Evolutionary conservation across 2,329 filamentous ascomycete species (phyloP).

Genomic region (Diaporthe ilicicola): DNA sequence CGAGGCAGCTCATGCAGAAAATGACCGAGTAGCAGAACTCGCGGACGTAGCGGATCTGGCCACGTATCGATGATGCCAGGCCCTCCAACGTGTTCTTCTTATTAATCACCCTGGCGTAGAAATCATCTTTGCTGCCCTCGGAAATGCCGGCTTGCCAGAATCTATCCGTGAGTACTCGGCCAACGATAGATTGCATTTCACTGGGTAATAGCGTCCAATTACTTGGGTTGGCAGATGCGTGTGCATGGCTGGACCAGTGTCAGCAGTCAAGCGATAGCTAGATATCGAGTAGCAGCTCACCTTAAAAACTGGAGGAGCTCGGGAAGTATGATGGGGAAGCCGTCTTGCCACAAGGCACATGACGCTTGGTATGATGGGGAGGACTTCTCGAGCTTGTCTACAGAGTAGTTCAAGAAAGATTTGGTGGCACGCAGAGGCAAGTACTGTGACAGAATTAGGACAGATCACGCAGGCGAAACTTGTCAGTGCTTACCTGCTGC

Average conservation of each 20-base stretch:
- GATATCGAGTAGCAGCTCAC: conserved; percentile 45
- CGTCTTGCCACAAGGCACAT: conserved; percentile 83
- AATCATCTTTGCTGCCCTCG: conserved; percentile 93
- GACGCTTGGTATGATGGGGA: conserved; percentile 79
- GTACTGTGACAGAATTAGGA: conserved; percentile 49
- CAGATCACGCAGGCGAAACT: neutral
- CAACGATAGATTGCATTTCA: conserved; percentile 81
- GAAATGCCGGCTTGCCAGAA: conserved; percentile 99
- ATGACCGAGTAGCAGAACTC: conserved; percentile 95
- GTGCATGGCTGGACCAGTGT: conserved; percentile 72
- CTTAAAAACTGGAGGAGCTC: conserved; percentile 85
- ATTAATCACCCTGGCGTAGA: conserved; percentile 89
- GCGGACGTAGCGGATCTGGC: conserved; percentile 86
- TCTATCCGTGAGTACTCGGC: conserved; percentile 86
- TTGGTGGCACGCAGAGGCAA: conserved; percentile 89
- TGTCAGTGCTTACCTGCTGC: conserved; percentile 62
- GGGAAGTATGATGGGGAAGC: conserved; percentile 83
- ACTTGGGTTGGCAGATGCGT: conserved; percentile 86
- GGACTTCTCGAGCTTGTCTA: conserved; percentile 83
- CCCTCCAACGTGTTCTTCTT: conserved; percentile 92
- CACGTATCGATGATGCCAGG: conserved; percentile 90
- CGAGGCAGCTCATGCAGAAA: conserved; percentile 89
- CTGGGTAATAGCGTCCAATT: conserved; percentile 82
- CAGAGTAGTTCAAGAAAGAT: conserved; percentile 89
- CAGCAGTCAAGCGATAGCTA: conserved; percentile 1